phyloP scores from a whole-genome alignment of 2,329 filamentous ascomycete genomes.

The Nannizziopsis arthrosporioides region DNA sequence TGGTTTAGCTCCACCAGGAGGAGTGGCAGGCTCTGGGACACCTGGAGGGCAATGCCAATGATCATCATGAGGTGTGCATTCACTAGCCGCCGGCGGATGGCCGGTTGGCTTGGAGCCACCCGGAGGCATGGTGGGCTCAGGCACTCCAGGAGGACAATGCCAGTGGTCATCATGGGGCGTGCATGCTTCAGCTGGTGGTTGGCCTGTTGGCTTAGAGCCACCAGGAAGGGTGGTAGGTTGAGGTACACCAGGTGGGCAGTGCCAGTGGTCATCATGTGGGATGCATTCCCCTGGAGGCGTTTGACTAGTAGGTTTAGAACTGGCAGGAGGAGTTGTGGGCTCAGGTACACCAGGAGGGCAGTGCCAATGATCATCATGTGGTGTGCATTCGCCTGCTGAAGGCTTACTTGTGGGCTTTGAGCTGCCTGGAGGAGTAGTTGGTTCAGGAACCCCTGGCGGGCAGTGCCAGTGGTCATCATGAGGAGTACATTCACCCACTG shows the following conservation, averaged over 20 bases:
- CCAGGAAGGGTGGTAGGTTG: background rate
- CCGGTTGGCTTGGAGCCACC: background rate
- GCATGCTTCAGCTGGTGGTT: background rate
- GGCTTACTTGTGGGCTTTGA: background rate
- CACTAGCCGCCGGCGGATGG: background rate
- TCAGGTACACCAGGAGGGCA: constrained; percentile 4
- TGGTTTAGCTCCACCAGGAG: background rate
- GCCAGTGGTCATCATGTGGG: background rate
- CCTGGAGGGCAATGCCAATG: constrained; percentile 8
- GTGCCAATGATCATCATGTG: constrained; percentile 7
- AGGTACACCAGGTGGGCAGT: background rate
- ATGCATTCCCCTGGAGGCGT: too few species aligned
- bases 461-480: constrained; percentile 9
- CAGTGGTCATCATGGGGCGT: constrained; percentile 6
- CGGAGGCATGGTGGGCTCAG: background rate
- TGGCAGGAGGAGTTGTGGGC: background rate
- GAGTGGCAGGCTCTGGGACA: constrained; percentile 4
- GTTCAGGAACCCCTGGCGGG: background rate
- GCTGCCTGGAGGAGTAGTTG: background rate
- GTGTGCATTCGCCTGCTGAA: background rate
- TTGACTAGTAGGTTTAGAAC: background rate
- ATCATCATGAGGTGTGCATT: constrained; percentile 3
- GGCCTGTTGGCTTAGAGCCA: background rate
- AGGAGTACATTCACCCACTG: background rate
- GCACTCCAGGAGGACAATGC: constrained; percentile 5